phyloP scores from a whole-genome alignment of 176 grass and related monocot species.

The Triticum turgidum region DNA sequence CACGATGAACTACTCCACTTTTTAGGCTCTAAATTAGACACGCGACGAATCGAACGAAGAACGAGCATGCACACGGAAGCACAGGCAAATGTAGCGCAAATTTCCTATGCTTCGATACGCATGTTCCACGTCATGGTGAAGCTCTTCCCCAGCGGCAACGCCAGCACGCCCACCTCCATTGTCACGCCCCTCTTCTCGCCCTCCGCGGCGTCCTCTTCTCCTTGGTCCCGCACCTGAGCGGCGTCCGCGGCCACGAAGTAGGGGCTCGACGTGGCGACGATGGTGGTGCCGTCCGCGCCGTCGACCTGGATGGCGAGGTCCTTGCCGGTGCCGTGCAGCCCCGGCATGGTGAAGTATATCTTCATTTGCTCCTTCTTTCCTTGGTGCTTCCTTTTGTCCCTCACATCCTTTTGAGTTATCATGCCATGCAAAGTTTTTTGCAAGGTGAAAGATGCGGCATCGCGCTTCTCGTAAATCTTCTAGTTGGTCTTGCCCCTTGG shows the following conservation, averaged over 20 bases:
- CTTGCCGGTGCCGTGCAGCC: slow-evolving; percentile 56
- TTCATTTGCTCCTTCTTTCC: no score
- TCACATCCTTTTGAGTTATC: no score
- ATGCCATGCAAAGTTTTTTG: no score
- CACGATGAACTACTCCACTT: no score
- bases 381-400: no score
- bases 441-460: no score
- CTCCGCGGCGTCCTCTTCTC: slow-evolving; percentile 20
- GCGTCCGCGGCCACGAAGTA: slow-evolving; percentile 27
- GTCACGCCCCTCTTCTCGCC: slow-evolving; percentile 44
- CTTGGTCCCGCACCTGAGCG: background rate
- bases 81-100: background rate
- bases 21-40: background rate
- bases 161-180: slow-evolving; percentile 73
- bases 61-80: slow-evolving; percentile 12
- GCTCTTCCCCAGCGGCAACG: slow-evolving; percentile 81
- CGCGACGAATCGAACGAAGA: background rate
- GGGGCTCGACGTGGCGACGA: slow-evolving; percentile 31
- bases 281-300: slow-evolving; percentile 4
- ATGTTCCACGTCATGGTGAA: background rate
- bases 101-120: slow-evolving; percentile 16
- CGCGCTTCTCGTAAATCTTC: no score
- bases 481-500: no score
- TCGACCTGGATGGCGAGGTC: slow-evolving; percentile 55
- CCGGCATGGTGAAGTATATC: slow-evolving; percentile 46